Conservation (phyloP, 148 eudicot species). For the Camellia sinensis region DNA sequence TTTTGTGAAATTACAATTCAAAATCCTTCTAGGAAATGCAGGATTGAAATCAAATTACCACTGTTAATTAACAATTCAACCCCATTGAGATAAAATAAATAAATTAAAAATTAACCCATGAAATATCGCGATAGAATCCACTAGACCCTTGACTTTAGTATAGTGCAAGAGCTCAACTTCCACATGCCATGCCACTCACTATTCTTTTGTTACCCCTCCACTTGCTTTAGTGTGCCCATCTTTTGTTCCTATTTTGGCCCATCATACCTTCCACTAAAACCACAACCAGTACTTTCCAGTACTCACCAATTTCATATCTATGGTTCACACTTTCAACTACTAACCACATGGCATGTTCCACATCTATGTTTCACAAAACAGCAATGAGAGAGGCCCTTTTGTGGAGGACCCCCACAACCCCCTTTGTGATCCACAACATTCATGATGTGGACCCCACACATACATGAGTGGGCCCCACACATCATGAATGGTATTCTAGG, state of each 20-base stretch:
- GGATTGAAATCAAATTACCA: background rate
- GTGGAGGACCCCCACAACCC: too few relatives aligned
- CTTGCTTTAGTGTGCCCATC: slow-evolving; percentile 19
- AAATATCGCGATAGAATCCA: background rate
- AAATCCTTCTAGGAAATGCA: too few relatives aligned
- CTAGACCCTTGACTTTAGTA: background rate
- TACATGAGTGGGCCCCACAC: too few relatives aligned
- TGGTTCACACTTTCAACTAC: slow-evolving; percentile 16
- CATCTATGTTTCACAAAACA: background rate
- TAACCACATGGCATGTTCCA: background rate
- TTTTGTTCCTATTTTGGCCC: slow-evolving; percentile 23
- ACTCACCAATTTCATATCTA: slow-evolving; percentile 3
- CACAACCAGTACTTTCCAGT: background rate
- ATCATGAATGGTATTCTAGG: too few relatives aligned
- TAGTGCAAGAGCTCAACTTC: too few relatives aligned
- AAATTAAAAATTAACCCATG: too few relatives aligned
- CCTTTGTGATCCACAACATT: too few relatives aligned
- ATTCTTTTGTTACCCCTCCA: slow-evolving; percentile 28
- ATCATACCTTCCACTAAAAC: slow-evolving; percentile 23
- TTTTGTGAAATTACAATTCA: too few relatives aligned
- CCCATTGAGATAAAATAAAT: background rate
- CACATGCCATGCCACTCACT: background rate
- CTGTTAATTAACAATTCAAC: background rate
- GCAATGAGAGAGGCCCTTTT: too few relatives aligned
- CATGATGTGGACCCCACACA: too few relatives aligned